A percentile compares a stretch with the other conserved stretches of the same genome.
Conservation (phyloP, 1,284 basidiomycete species). For the Rhodotorula glutinis region DNA sequence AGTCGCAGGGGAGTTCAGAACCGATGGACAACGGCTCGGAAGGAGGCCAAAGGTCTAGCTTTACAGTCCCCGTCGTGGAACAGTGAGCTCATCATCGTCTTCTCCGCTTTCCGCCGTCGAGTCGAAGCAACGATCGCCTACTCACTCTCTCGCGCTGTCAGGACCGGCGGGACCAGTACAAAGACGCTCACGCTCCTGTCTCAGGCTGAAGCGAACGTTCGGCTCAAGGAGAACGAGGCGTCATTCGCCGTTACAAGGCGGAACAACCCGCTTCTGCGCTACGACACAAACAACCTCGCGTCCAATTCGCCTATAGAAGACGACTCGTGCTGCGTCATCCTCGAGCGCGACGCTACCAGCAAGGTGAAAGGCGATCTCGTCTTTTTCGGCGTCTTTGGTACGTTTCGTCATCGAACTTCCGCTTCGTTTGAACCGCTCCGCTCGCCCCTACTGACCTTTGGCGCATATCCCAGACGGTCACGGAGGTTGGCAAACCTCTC, state of each 20-base stretch:
- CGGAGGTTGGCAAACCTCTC: conserved; percentile 76
- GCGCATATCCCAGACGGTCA: conserved; percentile 74
- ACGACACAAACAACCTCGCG: conserved; percentile 71
- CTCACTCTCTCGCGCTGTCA: neutral
- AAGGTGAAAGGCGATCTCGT: conserved; percentile 39
- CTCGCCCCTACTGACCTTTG: neutral
- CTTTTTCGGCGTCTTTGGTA: conserved; percentile 31
- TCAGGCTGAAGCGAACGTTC: conserved; percentile 58
- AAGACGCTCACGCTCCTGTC: conserved; percentile 55
- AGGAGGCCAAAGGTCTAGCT: conserved; percentile 14
- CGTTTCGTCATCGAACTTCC: neutral
- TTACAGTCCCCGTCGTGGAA: conserved; percentile 35
- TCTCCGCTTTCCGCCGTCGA: neutral
- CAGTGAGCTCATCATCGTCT: conserved; percentile 24
- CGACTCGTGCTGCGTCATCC: conserved; percentile 68
- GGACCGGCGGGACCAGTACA: conserved; percentile 28
- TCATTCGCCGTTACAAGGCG: conserved; percentile 50
- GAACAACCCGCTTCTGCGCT: conserved; percentile 55
- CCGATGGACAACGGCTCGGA: neutral
- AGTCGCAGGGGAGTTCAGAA: neutral
- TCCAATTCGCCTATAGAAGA: conserved; percentile 91
- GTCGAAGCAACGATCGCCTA: neutral
- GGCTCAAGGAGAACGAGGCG: conserved; percentile 59
- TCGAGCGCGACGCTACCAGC: conserved; percentile 53
- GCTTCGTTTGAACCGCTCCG: neutral